Conservation (phyloP, 352 stramenopile species). For the Globisporangium splendens region DNA sequence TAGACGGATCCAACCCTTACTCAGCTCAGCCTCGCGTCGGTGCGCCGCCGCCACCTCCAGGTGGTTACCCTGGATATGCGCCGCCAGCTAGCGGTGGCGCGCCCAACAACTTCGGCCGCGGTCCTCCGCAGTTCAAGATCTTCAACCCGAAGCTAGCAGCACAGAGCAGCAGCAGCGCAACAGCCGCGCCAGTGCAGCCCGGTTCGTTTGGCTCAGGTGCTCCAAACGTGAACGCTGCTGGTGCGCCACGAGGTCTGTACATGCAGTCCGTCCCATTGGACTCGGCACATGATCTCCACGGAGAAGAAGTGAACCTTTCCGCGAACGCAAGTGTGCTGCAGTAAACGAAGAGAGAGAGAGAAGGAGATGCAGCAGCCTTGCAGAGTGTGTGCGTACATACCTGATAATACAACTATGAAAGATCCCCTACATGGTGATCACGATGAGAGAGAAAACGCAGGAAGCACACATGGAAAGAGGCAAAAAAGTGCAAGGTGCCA, state of each 20-base stretch:
- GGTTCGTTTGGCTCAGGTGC: slow-evolving; percentile 24
- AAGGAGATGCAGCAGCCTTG: neutral
- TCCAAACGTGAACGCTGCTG: slow-evolving; percentile 9
- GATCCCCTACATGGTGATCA: neutral
- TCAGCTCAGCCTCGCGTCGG: slow-evolving; percentile 27
- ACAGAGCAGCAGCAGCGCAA: slow-evolving; percentile 19
- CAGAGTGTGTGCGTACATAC: too few relatives aligned
- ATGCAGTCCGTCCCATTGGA: slow-evolving; percentile 32
- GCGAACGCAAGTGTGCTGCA: slow-evolving; percentile 67
- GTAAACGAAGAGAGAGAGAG: slow-evolving; percentile 23
- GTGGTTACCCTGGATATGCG: slow-evolving; percentile 27
- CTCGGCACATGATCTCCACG: slow-evolving; percentile 21
- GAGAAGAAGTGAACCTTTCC: slow-evolving; percentile 73
- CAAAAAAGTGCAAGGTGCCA: too few relatives aligned
- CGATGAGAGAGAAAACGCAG: neutral
- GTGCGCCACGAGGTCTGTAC: slow-evolving; percentile 6
- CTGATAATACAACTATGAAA: too few relatives aligned
- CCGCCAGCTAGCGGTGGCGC: slow-evolving; percentile 8
- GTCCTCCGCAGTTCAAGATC: slow-evolving; percentile 83
- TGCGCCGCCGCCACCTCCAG: slow-evolving; percentile 16
- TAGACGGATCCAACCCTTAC: slow-evolving; percentile 56
- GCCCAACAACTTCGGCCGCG: slow-evolving; percentile 15
- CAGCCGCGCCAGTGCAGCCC: slow-evolving; percentile 10
- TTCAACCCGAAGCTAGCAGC: slow-evolving; percentile 75
- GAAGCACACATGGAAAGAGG: neutral